Evolutionary conservation across 805 yeast species (phyloP).

Genomic region (Barnettozyma populi): DNA sequence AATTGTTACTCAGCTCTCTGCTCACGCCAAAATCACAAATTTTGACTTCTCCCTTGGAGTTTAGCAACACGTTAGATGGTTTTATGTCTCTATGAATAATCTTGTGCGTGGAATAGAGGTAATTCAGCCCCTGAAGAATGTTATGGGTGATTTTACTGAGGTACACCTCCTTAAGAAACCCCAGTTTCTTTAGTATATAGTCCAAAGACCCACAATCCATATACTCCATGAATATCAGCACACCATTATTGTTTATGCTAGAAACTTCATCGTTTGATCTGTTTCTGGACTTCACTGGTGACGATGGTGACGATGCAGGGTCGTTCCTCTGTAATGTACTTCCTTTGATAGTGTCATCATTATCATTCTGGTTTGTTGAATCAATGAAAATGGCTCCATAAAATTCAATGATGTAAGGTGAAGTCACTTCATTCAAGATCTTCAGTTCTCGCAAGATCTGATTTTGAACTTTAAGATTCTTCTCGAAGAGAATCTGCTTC

Average conservation of each 20-base stretch:
- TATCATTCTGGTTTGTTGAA: conserved; percentile 5
- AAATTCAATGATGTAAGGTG: conserved; percentile 78
- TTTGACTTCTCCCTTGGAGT: conserved; percentile 81
- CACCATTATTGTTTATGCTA: conserved; percentile 44
- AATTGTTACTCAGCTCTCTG: conserved; percentile 76
- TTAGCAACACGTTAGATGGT: conserved; percentile 88
- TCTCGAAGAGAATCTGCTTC: conserved; percentile 81
- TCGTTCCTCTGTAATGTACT: conserved; percentile 1
- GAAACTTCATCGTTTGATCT: conserved; percentile 17
- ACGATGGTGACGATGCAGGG: conserved; percentile 1
- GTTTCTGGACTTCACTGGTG: conserved; percentile 1
- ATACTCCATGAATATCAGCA: conserved; percentile 91
- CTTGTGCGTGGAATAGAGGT: conserved; percentile 75
- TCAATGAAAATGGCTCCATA: conserved; percentile 82
- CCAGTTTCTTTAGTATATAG: conserved; percentile 55
- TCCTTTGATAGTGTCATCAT: conserved; percentile 3
- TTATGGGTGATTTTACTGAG: conserved; percentile 70
- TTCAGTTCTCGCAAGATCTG: conserved; percentile 86
- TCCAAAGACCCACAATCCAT: conserved; percentile 94
- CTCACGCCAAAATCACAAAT: conserved; percentile 97
- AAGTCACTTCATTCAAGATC: conserved; percentile 85
- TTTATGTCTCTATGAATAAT: conserved; percentile 95
- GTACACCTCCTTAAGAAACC: conserved; percentile 62
- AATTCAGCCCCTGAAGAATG: conserved; percentile 75
- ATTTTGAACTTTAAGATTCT: conserved; percentile 68